Conservation (phyloP, 139 green algal species). For the Edaphochlamys debaryana region DNA sequence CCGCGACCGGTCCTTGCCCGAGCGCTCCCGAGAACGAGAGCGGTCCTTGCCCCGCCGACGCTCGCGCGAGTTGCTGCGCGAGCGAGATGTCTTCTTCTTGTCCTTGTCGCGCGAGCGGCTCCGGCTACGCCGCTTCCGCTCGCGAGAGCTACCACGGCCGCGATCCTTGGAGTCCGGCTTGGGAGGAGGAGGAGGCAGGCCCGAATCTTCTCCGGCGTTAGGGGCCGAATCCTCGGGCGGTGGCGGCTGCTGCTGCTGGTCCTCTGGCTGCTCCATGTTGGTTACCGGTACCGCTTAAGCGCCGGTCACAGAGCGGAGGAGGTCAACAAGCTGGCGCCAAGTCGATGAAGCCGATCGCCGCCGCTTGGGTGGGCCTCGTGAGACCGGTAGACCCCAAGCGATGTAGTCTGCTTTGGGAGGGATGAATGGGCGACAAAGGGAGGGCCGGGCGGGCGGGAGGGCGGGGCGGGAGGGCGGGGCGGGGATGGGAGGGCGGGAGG, state of each 20-base stretch:
- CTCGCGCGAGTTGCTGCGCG: slow-evolving; percentile 20
- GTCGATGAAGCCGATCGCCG: too few species aligned
- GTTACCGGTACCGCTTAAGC: too few species aligned
- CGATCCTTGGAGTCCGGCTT: neutral
- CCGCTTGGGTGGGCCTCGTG: too few species aligned
- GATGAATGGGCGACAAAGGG: neutral
- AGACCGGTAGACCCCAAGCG: too few species aligned
- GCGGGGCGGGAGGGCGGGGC: neutral
- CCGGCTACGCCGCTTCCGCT: slow-evolving; percentile 25
- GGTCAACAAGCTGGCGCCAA: too few species aligned
- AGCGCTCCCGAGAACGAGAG: slow-evolving; percentile 16
- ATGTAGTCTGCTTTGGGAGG: too few species aligned
- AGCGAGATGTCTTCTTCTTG: slow-evolving; percentile 11
- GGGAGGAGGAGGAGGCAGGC: slow-evolving; percentile 16
- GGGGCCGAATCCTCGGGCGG: neutral
- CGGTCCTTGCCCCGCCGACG: slow-evolving; percentile 26
- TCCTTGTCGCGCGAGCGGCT: slow-evolving; percentile 25
- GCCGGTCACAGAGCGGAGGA: too few species aligned
- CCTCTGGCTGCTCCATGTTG: neutral
- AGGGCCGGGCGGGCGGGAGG: slow-evolving; percentile 18
- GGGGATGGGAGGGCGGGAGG: slow-evolving; percentile 26
- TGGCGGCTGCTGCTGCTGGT: neutral
- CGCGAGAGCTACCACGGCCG: slow-evolving; percentile 14
- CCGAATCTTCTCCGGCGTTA: neutral
- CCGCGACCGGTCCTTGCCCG: slow-evolving; percentile 22